Conservation (phyloP, 2,329 filamentous ascomycete genomes). For the Lasiodiplodia citricola region DNA sequence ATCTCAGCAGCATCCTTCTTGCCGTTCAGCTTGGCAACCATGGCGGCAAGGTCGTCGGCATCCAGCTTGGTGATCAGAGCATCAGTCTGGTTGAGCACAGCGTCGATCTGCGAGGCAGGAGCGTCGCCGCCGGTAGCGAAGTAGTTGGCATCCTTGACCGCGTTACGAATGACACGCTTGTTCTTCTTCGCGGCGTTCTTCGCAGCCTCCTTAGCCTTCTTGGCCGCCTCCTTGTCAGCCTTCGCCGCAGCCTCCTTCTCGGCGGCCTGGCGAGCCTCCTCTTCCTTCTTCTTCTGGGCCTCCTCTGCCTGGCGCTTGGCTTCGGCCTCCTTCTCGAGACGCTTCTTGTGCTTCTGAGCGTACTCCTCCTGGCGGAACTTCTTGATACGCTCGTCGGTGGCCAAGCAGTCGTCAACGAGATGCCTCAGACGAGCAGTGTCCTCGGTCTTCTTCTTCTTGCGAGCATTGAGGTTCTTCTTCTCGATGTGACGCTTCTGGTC, state of each 20-base stretch:
- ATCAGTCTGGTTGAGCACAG: slow-evolving; percentile 84
- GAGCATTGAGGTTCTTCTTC: slow-evolving; percentile 96
- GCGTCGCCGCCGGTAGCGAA: slow-evolving; percentile 73
- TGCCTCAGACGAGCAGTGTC: slow-evolving; percentile 90
- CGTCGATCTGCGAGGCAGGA: slow-evolving; percentile 78
- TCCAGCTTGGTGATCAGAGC: slow-evolving; percentile 86
- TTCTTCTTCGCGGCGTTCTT: slow-evolving; percentile 99
- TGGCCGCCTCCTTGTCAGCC: slow-evolving; percentile 77
- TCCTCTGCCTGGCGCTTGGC: slow-evolving; percentile 88
- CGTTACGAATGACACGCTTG: slow-evolving; percentile 93
- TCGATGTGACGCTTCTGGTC: slow-evolving; percentile 99
- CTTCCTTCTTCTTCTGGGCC: slow-evolving; percentile 79
- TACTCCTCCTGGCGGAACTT: slow-evolving; percentile 90
- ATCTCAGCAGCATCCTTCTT: slow-evolving; percentile 82
- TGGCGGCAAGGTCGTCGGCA: slow-evolving; percentile 82
- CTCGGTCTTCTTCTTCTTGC: slow-evolving; percentile 99
- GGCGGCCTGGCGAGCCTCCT: slow-evolving; percentile 77
- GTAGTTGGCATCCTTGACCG: slow-evolving; percentile 98
- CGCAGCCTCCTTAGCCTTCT: slow-evolving; percentile 98
- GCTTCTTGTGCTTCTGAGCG: slow-evolving; percentile 96
- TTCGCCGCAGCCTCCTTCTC: slow-evolving; percentile 89
- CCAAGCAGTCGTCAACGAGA: slow-evolving; percentile 84
- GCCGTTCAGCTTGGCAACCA: slow-evolving; percentile 80
- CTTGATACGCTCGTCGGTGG: slow-evolving; percentile 94
- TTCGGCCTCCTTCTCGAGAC: slow-evolving; percentile 85